Conservation (phyloP, 768 basidiomycete genomes). For the Phaeotremella fagi region DNA sequence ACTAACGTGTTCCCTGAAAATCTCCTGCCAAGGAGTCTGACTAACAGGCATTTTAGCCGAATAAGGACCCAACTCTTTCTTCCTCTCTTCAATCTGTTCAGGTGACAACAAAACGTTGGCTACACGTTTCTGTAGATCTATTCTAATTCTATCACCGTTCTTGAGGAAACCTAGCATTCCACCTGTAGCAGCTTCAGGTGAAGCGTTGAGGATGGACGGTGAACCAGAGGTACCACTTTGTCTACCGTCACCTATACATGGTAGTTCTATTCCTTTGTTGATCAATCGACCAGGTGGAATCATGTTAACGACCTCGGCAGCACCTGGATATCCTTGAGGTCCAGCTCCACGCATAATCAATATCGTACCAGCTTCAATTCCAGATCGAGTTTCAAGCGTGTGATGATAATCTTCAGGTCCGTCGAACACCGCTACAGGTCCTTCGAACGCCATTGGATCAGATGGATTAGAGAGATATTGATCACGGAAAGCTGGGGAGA, state of each 20-base stretch:
- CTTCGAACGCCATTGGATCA: constrained; percentile 47
- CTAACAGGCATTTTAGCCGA: constrained; percentile 25
- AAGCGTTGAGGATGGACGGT: constrained; percentile 47
- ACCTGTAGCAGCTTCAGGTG: constrained; percentile 42
- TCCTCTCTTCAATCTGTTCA: constrained; percentile 37
- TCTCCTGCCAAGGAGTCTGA: constrained; percentile 48
- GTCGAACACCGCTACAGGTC: constrained; percentile 46
- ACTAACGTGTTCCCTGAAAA: constrained; percentile 40
- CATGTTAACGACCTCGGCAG: constrained; percentile 47
- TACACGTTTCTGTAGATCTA: constrained; percentile 32
- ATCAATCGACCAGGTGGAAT: constrained; percentile 43
- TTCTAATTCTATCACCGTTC: constrained; percentile 38
- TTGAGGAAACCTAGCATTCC: constrained; percentile 41
- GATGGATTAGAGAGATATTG: constrained; percentile 44
- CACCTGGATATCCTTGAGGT: constrained; percentile 41
- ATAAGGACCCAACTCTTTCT: constrained; percentile 33
- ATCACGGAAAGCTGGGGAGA: constrained; percentile 38
- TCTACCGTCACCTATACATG: constrained; percentile 46
- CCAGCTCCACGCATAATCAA: constrained; percentile 47
- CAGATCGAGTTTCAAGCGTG: constrained; percentile 26
- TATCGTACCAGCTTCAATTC: constrained; percentile 37
- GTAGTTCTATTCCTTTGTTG: constrained; percentile 45
- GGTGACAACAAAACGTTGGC: constrained; percentile 37
- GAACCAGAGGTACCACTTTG: constrained; percentile 45
- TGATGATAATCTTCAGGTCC: constrained; percentile 47